phyloP scores from a whole-genome alignment of 139 green algal genomes.

The Chlorella vulgaris region DNA sequence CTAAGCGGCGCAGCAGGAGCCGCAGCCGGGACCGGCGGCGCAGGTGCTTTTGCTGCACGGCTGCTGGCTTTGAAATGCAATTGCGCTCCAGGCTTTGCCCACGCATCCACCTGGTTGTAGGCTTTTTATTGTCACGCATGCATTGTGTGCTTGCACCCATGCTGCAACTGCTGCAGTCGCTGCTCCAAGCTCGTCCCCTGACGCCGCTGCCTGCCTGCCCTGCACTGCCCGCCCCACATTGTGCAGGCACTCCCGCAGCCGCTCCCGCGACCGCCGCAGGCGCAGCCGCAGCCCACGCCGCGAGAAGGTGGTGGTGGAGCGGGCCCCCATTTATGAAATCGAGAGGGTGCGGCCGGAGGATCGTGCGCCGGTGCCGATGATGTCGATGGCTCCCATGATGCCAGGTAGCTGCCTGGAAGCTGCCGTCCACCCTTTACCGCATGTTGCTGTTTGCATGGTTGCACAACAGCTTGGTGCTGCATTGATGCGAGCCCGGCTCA shows the following conservation, averaged over 20 bases:
- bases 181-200: too few relatives aligned
- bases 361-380: background rate
- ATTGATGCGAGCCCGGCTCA: too few relatives aligned
- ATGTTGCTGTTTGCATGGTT: too few relatives aligned
- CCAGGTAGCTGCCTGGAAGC: background rate
- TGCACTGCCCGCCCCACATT: background rate
- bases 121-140: background rate
- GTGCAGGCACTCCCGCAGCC: background rate
- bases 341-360: slow-evolving; percentile 25
- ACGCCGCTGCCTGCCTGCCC: background rate
- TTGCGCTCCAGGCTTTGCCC: too few relatives aligned
- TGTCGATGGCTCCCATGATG: slow-evolving; percentile 18
- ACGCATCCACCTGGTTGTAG: too few relatives aligned
- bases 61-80: background rate
- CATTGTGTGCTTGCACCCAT: background rate
- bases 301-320: slow-evolving; percentile 10
- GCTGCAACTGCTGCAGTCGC: too few relatives aligned
- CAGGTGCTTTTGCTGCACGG: background rate
- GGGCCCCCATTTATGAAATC: slow-evolving; percentile 26
- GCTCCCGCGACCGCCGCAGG: slow-evolving; percentile 8
- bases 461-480: too few relatives aligned
- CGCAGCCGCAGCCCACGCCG: background rate
- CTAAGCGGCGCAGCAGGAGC: background rate
- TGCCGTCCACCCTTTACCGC: background rate
- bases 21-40: slow-evolving; percentile 5